Evolutionary conservation across 2,329 filamentous ascomycete species (phyloP), one percentile per base, ranked within the genome.

Genomic region (Alternaria brassicicola): DNA sequence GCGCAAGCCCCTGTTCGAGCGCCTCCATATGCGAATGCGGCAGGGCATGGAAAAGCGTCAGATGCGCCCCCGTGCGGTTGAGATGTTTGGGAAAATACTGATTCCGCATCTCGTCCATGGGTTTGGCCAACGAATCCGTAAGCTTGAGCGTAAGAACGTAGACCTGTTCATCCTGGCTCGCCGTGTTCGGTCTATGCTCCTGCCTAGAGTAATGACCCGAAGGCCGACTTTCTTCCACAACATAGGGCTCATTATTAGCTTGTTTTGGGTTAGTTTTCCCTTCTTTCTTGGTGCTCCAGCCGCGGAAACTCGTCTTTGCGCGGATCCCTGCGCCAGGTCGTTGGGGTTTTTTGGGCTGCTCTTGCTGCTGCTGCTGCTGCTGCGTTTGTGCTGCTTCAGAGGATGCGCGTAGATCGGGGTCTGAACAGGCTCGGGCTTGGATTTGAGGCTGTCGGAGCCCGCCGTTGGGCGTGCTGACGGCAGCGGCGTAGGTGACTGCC

Each of bases 11-110:
- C 6, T 71, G 70, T 10, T 78, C 69, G 13, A 82, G 75, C 25
- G 59, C 58, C 33, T 65, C 61, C 15, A 80, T 65, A 47, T 76
- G 74, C 36, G 77, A 79, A 42, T 72, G 75, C 0, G 80, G 80
- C 25, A 82, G 70, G 6, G 79, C 79, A 59, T 82, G 79, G 64
- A 81, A 82, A 3, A 82, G 71, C 1, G 79, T 81, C 17, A 82
- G 61, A 58, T 82, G 79, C 5, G 79, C 79, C 2, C 75, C 76
- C 1, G 78, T 76, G 36, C 77, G 76, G 62, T 82, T 81, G 55
- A 81, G 64, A 9, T 71, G 69, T n/a, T 66, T 68, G 0, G 79
- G 80, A 47, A 82, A 82, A 65, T 81, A 78, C 26, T 69, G 63
- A 17, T 74, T 70, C 26, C 80, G 73, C 41, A 81, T 64, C 5